These are phyloP conservation scores for Chionographis japonica DNA, from an alignment of 106 monocot genomes.

Conservation along the genomic window DNA sequence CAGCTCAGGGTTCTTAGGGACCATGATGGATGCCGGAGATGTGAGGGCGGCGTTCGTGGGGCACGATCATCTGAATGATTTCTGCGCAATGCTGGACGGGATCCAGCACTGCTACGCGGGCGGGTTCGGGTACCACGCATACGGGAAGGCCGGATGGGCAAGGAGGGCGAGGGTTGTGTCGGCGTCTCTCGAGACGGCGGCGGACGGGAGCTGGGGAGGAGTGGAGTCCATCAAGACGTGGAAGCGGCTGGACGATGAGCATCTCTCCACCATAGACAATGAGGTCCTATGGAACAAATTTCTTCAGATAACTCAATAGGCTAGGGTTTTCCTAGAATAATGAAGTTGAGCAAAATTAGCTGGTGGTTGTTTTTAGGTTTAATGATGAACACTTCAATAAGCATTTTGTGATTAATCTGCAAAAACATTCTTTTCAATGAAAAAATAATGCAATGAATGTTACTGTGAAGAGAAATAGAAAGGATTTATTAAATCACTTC, in stretches of 20 bases:
- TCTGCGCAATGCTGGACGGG: conserved; percentile 62
- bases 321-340: no score
- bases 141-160: conserved; percentile 94
- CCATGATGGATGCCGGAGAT: conserved; percentile 76
- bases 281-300: conserved; percentile 60
- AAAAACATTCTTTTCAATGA: no score
- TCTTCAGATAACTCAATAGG: no score
- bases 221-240: conserved; percentile 90
- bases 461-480: no score
- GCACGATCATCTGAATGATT: conserved; percentile 93
- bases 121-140: conserved; percentile 95
- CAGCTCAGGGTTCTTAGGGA: conserved; percentile 84
- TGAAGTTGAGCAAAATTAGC: no score
- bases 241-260: conserved; percentile 81
- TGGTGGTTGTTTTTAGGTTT: no score
- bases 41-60: conserved; percentile 79
- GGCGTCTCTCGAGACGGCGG: conserved; percentile 55
- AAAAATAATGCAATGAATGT: no score
- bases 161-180: conserved; percentile 84
- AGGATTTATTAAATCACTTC: no score
- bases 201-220: conserved; percentile 63
- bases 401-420: no score
- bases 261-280: conserved; percentile 58
- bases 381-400: no score
- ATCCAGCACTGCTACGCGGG: conserved; percentile 86